These are phyloP conservation scores for Trichaptum fuscoviolaceum DNA, from an alignment of 768 basidiomycete species.

Conservation along the genomic window DNA sequence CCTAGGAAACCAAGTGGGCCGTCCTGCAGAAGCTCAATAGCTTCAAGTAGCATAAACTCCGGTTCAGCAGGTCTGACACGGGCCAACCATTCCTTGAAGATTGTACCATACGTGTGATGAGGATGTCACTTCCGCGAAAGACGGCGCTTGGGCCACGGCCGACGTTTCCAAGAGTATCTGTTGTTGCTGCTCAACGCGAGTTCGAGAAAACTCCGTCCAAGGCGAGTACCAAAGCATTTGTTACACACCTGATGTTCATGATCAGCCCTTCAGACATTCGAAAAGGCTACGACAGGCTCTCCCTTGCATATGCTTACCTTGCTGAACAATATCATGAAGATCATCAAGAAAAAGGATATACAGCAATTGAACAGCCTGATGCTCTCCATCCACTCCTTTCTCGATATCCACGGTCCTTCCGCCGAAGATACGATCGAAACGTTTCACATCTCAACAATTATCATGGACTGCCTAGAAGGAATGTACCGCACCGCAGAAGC, in stretches of 20 bases:
- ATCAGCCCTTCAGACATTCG: neutral
- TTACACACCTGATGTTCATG: neutral
- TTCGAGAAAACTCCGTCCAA: neutral
- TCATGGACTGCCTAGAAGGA: neutral
- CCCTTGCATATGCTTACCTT: neutral
- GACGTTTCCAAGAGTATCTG: neutral
- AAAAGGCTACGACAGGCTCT: neutral
- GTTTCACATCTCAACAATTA: neutral
- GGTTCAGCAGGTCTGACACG: neutral
- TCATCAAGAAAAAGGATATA: neutral
- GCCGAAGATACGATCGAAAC: neutral
- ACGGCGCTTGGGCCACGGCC: neutral
- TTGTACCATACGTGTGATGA: neutral
- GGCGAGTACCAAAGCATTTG: neutral
- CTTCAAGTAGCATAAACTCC: too few species aligned
- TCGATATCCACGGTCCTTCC: neutral
- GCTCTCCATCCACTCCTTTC: neutral
- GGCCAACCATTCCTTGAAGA: neutral
- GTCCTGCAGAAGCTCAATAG: too few species aligned
- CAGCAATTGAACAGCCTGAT: neutral
- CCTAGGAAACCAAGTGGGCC: too few species aligned
- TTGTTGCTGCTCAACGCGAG: neutral
- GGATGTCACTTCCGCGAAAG: neutral
- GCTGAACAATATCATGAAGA: neutral
- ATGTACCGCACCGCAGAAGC: neutral